These are phyloP conservation scores for Papiliotrema nemorosa DNA, from an alignment of 1,284 basidiomycete species.

Conservation along the genomic window DNA sequence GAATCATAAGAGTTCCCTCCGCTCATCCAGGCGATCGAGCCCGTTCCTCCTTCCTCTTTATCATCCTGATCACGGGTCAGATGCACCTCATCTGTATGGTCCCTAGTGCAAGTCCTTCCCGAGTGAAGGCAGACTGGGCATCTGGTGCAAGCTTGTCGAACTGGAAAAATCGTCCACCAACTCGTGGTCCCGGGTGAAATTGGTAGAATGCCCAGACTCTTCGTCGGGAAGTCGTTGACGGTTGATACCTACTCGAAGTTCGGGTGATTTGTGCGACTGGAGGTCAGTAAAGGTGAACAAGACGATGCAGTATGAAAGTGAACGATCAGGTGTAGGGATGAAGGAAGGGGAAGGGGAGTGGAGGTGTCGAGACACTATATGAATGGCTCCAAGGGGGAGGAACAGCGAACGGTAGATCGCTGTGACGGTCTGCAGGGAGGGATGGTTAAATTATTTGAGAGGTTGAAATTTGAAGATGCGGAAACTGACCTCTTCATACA, in stretches of 20 bases:
- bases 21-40: no score
- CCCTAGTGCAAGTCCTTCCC: no score
- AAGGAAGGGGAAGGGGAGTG: neutral
- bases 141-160: neutral
- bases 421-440: no score
- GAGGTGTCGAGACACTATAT: neutral
- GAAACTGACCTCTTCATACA: conserved; percentile 2
- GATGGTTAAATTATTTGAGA: neutral
- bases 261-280: neutral
- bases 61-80: no score
- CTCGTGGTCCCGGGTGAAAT: neutral
- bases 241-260: neutral
- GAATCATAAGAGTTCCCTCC: no score
- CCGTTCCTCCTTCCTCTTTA: no score
- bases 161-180: neutral
- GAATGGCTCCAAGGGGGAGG: no score
- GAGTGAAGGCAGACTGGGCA: neutral
- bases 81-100: no score
- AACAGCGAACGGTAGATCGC: no score
- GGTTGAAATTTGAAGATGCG: no score
- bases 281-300: neutral
- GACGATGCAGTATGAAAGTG: no score
- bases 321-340: no score
- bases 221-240: neutral
- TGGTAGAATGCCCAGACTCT: neutral